Base-by-base conservation (phyloP, 139 green algal genomes). In the Monoraphidium neglectum region DNA sequence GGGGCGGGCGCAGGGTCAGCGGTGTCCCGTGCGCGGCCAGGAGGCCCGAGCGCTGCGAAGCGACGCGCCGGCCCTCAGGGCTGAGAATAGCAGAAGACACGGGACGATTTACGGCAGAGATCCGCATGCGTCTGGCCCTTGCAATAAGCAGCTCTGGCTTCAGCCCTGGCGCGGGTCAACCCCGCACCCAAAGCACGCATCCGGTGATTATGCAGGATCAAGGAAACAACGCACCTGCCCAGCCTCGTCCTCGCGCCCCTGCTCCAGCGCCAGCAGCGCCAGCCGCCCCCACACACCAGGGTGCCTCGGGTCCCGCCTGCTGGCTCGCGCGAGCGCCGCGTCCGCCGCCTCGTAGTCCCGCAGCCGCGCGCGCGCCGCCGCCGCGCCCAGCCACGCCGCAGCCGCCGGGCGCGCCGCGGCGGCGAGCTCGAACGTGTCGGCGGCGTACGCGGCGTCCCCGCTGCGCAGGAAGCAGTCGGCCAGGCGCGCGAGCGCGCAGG, bases 201-300 rank as follows among this genome's bases (percentile, higher is more conserved):
- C n/a, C n/a, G n/a, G n/a, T n/a, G n/a, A n/a, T n/a, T n/a, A n/a
- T n/a, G n/a, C n/a, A n/a, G n/a, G n/a, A n/a, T n/a, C n/a, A n/a
- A n/a, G n/a, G n/a, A n/a, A n/a, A n/a, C n/a, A n/a, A n/a, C n/a
- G n/a, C 43, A 12, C 43, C 43, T 51, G 43, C 43, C 43, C 57
- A 16, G 5, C 62, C 30, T 40, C 30, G 30, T 51, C 33, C 62
- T 30, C 18, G 21, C 30, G 26, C 24, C 62, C 5, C 23, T 79
- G 73, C 63, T 59, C 62, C 73, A 73, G 51, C 15, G n/a, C 54
- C 49, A 79, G 38, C 46, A 79, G 63, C 24, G 73, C 63, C 62
- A 79, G 49, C 47, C 56, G 33, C 33, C 73, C 73, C 73, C 73
- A 79, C 26, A 73, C 73, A 10, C 35, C 47, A 13, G 73, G 73